Base-by-base conservation (phyloP, 78 protist genomes). In the Dictyostelium capitatum region DNA sequence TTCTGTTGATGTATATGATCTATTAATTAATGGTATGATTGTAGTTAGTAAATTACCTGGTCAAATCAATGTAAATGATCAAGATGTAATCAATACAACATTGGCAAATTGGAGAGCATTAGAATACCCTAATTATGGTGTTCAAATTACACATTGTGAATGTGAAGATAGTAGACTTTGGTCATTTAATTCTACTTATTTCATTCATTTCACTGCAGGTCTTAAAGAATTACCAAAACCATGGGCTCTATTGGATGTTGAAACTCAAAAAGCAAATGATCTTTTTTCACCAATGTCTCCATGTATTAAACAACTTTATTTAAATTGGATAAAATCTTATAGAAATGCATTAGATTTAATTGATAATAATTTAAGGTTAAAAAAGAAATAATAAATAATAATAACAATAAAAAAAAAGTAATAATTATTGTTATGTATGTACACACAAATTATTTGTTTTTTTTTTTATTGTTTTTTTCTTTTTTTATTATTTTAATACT, bases 141-240 rank as follows among this genome's bases (percentile, higher is more conserved):
- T 64, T 59, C 93, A 87, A 56, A 51, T 87, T 2, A 74, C 83
- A 10, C 93, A 87, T 70, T 87, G 93, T 9, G 85, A 87, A 43
- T 87, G 93, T 37, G 11, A n/a, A 14, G 93, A 87, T 51, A n/a
- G 7, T 11, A 30, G 93, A 37, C 84, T 87, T 17, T 87, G 93
- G 93, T 54, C 64, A 30, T 77, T 72, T 25, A 25, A 47, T 12
- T 20, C 11, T 0, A 78, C 84, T 10, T 23, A 59, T 28, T 74
- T 87, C 19, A 7, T 87, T 20, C 93, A 87, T 32, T 87, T 41
- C 41, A 87, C 93, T 20, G 93, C 93, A 10, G 93, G 93, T 47
- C 75, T 87, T 6, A 87, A 87, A 77, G 83, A 74, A 37, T 56
- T 87, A 28, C 93, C 93, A 14, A 87, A 87, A 65, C 93, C 93